A percentile compares a stretch with the other conserved stretches of the same genome.
These are phyloP conservation scores for Tuctoria greenei DNA, from an alignment of 176 grass and related monocot genomes.

Conservation along the genomic window DNA sequence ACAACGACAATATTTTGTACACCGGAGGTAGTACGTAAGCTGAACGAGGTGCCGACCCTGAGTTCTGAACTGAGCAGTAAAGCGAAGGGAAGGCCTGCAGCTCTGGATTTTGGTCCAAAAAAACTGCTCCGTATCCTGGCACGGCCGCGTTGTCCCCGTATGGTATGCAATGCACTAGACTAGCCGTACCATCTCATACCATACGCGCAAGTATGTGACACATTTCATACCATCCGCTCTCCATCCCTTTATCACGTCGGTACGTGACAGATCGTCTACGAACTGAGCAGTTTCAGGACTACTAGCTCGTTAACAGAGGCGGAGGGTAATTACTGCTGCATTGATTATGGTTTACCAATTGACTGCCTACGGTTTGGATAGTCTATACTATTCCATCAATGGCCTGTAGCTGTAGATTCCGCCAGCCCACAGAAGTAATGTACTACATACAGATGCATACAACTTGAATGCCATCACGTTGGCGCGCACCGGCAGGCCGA, in stretches of 20 bases:
- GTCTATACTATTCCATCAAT: background rate
- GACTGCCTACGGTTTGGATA: background rate
- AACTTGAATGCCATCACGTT: conserved; percentile 36
- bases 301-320: conserved; percentile 3
- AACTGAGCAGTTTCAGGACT: background rate
- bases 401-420: background rate
- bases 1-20: too few species aligned
- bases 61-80: too few species aligned
- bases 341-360: conserved; percentile 8
- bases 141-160: too few species aligned
- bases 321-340: background rate
- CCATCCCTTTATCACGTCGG: background rate
- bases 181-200: too few species aligned
- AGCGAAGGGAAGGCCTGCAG: too few species aligned
- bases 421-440: background rate
- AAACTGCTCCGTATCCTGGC: too few species aligned
- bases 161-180: too few species aligned
- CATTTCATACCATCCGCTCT: too few species aligned
- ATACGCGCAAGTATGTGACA: too few species aligned
- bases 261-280: conserved; percentile 3
- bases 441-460: background rate
- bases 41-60: too few species aligned
- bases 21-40: too few species aligned
- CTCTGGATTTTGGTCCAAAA: too few species aligned
- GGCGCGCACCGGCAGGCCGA: background rate